Base-by-base conservation (phyloP, 257 asterid genomes). In the Nicotiana obtusifolia region DNA sequence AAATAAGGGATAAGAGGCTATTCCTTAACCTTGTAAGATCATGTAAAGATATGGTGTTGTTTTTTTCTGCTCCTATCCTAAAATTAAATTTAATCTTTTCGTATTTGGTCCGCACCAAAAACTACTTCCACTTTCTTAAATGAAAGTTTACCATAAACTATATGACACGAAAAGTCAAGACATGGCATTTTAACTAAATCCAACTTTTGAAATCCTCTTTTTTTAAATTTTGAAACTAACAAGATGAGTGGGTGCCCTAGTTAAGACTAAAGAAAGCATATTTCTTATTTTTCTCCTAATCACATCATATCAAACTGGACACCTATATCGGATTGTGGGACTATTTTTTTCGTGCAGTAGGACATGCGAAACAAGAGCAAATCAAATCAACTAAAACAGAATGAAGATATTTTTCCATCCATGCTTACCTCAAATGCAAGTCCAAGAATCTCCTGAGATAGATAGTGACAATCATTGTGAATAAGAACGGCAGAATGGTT, bases 371-470 rank as follows among this genome's bases (percentile, higher is more conserved):
- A 22, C 15, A 49, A 49, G 35, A 47, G 78, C 60, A 80, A 54
- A 62, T 64, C 1, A 53, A 53, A 64, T 60, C 15, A 64, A 33
- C 64, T 52, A 68, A 52, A 47, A 65, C 37, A 80, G 76, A 80
- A 65, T 49, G 64, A 54, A 75, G 62, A 75, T 22, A 71, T 41
- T 6, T 6, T 7, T 31, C 35, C 83, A 84, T 66, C 64, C 64
- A 69, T 69, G 60, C 82, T 68, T 88, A 91, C 99, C 98, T 96
- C 93, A 90, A 94, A 96, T 41, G 98, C 94, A 88, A 96, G 97
- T 81, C 98, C 99, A 84, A 94, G 93, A 87, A 93, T 92, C 93
- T 96, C 99, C 87, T 92, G 93, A 84, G 98, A 92, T 19, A 96
- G 89, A 89, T 92, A 96, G 77, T 93, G 92, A 83, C 98, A 96